Base-by-base conservation (phyloP, 345 rosid genomes). In the Moricandia moricandioides region DNA sequence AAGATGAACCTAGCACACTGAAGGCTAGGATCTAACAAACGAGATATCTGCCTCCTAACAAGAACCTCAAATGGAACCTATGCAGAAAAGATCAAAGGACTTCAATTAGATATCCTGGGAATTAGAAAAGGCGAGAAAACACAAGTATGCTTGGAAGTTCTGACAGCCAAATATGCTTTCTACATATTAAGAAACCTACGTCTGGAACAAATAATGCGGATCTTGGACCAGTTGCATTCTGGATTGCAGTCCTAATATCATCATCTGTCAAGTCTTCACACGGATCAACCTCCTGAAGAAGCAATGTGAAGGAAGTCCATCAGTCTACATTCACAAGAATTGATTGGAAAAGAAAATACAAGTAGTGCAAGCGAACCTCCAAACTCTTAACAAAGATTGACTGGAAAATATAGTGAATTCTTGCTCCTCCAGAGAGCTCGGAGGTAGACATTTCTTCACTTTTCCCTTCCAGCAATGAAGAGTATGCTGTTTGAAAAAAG, bases 21-120 rank as follows among this genome's bases (percentile, higher is more conserved):
- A 67, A 85, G 90, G 80, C 90, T 82, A 24, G 95, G 95, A 29
- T 89, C 90, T 67, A 84, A 60, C 80, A 89, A 67, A 58, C 77
- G 88, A 76, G 85, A 82, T 49, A 89, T 87, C 79, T 87, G 90
- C 71, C 82, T 86, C 83, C 88, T 70, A 67, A 85, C 83, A 61
- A 89, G 82, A 79, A 86, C 85, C 80, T 89, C 91, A 85, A 89
- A 89, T 35, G 91, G 91, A 31, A 83, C 86, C 94, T 89, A 79
- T 43, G 67, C 56, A 72, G 62, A 31, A 29, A 8, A 60, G 7
- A 65, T 37, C 31, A 52, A 37, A 37, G 3, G 30, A 58, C 14
- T 26, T 31, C 69, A 66, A 72, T 52, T 12, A 9, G 27, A 64
- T 47, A 16, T 59, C 24, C 8, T 8, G 59, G 34, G 57, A 66